A percentile compares a stretch with the other conserved stretches of the same genome.
phyloP scores from a whole-genome alignment of 2,329 filamentous ascomycete genomes.

The Penicillium sp. region DNA sequence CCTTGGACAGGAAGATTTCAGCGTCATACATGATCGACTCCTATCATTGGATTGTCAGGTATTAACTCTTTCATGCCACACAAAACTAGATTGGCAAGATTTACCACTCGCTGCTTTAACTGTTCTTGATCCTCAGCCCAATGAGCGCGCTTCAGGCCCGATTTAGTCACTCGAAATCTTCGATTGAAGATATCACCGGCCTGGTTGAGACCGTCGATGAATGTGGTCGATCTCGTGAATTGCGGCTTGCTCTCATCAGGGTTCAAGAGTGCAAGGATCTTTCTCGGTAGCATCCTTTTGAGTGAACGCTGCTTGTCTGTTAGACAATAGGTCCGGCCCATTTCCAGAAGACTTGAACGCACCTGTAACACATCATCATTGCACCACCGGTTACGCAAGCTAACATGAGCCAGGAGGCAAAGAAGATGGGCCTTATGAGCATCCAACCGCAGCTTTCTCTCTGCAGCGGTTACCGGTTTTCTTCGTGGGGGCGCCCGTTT shows the following conservation, averaged over 20 bases:
- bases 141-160: constrained; percentile 68
- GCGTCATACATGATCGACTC: constrained; percentile 63
- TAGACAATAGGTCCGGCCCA: constrained; percentile 1
- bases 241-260: constrained; percentile 69
- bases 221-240: constrained; percentile 72
- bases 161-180: constrained; percentile 70
- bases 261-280: constrained; percentile 67
- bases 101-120: constrained; percentile 56
- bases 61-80: background rate
- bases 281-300: constrained; percentile 65
- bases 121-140: constrained; percentile 73
- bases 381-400: constrained; percentile 84
- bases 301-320: constrained; percentile 46
- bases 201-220: constrained; percentile 76
- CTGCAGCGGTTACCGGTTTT: constrained; percentile 57
- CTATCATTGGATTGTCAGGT: constrained; percentile 31
- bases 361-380: constrained; percentile 72
- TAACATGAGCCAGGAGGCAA: constrained; percentile 76
- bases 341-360: constrained; percentile 4
- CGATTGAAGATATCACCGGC: constrained; percentile 67
- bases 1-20: constrained; percentile 68
- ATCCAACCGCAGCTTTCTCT: constrained; percentile 65
- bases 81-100: constrained; percentile 15
- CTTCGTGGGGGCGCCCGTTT: constrained; percentile 41
- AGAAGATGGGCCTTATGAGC: constrained; percentile 87